Base-by-base conservation (phyloP, 306 rosid species). In the Cicer judaicum region DNA sequence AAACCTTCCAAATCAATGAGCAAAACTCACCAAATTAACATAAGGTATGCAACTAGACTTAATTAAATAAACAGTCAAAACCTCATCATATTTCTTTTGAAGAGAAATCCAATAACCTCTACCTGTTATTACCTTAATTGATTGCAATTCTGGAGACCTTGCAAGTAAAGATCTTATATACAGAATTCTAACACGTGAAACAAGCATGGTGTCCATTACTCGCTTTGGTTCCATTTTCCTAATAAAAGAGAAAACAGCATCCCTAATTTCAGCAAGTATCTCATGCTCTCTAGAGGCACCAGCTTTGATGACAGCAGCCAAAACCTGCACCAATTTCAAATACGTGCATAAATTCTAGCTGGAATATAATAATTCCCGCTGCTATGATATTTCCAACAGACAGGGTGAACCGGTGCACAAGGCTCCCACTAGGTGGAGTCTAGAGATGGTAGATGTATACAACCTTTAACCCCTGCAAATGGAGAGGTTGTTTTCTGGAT, bases 281-380 rank as follows among this genome's bases (percentile, higher is more conserved):
- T 91, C 98, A 85, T 93, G 98, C 81, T 93, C 98, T 83, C 98
- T 88, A 78, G 98, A 87, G 74, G 98, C 97, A 83, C 98, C 98
- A 41, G 98, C 98, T 85, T 93, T 93, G 68, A 93, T 93, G 36
- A 93, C 98, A 57, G 98, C 98, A 46, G 98, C 98, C 76, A 93
- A 66, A 81, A 94, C 96, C 98, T 94, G 90, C 80, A 81, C 53
- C 53, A 61, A 66, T 72, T 75, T 43, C 15, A 64, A 46, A 54
- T 41, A 68, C 13, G 8, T 38, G 60, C 38, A 7, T 57, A 72
- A 70, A 61, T 13, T 64, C 67, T 76, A 62, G 18, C 80, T 53
- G 15, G 61, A 64, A 3, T 29, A 29, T 29, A 29, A 29, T 29
- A 29, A 29, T 29, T 29, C 36, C 36, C 36, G 5, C 36, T 29